These are phyloP conservation scores for Chondrus crispus DNA, from an alignment of 23 red algal genomes.

Conservation along the genomic window DNA sequence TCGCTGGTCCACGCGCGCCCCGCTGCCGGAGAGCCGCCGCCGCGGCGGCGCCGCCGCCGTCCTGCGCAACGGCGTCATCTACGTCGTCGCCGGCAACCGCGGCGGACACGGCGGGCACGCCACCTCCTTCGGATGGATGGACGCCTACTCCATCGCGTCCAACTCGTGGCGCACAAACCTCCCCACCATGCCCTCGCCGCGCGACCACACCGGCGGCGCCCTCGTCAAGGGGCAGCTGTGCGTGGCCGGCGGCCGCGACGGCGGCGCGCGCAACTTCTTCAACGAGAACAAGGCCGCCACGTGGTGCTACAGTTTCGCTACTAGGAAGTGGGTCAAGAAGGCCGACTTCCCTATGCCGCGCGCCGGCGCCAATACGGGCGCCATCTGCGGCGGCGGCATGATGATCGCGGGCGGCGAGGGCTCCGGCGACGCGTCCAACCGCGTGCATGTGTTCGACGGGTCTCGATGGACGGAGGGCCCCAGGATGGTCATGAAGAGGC, in stretches of 20 bases:
- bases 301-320: conserved; percentile 49
- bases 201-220: conserved; percentile 56
- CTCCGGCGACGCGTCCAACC: conserved; percentile 9
- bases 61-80: conserved; percentile 27
- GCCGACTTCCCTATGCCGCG: conserved; percentile 35
- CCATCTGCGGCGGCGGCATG: conserved; percentile 14
- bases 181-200: conserved; percentile 19
- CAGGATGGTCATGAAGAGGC: conserved; percentile 3
- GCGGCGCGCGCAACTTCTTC: conserved; percentile 46
- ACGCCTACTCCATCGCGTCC: conserved; percentile 42
- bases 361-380: conserved; percentile 36
- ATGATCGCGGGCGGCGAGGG: conserved; percentile 72
- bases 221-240: conserved; percentile 44
- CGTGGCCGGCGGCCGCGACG: conserved; percentile 64
- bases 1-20: conserved; percentile 14
- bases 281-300: conserved; percentile 11
- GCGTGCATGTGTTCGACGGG: conserved; percentile 37
- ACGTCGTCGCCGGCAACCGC: conserved; percentile 62
- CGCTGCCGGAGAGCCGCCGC: conserved; percentile 12
- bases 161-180: conserved; percentile 13
- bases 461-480: neutral
- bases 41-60: conserved; percentile 53
- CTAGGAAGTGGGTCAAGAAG: conserved; percentile 46
- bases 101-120: conserved; percentile 69
- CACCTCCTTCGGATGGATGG: conserved; percentile 62